Evolutionary conservation across 805 yeast species (phyloP), one percentile per base, ranked within the genome.

Genomic region (Tetrapisispora pingtungensis): DNA sequence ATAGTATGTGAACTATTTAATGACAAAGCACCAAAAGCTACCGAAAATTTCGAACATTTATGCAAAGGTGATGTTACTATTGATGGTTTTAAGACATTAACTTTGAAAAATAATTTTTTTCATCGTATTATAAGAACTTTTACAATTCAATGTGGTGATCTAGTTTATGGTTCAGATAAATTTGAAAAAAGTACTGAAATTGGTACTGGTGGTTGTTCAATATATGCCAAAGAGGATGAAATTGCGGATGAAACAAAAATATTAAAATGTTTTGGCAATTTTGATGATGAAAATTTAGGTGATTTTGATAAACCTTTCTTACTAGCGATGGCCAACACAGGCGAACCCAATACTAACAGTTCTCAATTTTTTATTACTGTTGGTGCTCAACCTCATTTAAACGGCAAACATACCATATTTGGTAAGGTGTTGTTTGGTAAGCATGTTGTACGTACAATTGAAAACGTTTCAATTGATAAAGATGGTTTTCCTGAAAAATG

Each of bases 341-440:
- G 80, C 4, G 33, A 53, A 7, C 53, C 63, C 19, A 54, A 73
- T 45, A 60, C 80, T 12, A 81, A 81, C 50, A 70, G 74, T 18
- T 75, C 85, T 0, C 89, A 81, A 56, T 83, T 84, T 56, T 84
- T 84, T 56, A 80, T 84, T 36, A 75, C 80, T 10, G 80, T 88
- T 0, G 74, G 70, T 43, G 75, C 86, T 1, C 74, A 80, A 8
- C 81, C 86, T 1, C 96, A 87, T 62, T 65, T 88, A 46, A 76
- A 73, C 36, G 85, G 86, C 0, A 82, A 81, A 52, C 89, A 85
- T 56, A 70, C 89, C 0, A 78, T 85, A 2, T 82, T 88, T 63
- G 96, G 96, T 1, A 67, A 66, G 45, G 88, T 87, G 10, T 53
- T 68, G 7, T 70, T 69, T 52, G 95, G 86, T 15, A 82, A 80